These are phyloP conservation scores for Viola odorata DNA, from an alignment of 345 rosid genomes.

Conservation along the genomic window DNA sequence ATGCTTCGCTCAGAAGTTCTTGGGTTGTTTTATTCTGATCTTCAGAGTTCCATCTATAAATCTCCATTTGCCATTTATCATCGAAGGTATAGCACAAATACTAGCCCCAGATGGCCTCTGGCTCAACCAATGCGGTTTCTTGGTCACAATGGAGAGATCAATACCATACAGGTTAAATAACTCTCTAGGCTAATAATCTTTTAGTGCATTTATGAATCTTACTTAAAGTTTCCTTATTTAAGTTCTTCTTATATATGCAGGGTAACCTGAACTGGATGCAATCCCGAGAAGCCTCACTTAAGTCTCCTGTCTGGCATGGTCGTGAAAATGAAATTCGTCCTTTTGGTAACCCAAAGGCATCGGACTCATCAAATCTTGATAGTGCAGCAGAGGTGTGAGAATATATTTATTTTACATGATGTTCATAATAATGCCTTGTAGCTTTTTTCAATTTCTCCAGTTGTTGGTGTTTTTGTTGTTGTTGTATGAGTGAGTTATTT, in stretches of 20 bases:
- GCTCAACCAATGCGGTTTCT: constrained; percentile 99
- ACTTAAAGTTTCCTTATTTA: constrained; percentile 5
- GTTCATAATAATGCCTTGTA: background rate
- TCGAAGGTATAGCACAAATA: constrained; percentile 92
- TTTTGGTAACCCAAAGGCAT: constrained; percentile 86
- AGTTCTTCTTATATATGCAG: constrained; percentile 33
- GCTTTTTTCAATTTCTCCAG: constrained; percentile 2
- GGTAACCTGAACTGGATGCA: constrained; percentile 99
- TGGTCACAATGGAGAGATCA: constrained; percentile 99
- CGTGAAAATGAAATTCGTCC: constrained; percentile 97
- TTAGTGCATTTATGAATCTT: constrained; percentile 1
- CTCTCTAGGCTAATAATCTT: constrained; percentile 2
- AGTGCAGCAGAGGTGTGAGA: constrained; percentile 89
- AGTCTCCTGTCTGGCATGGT: constrained; percentile 90
- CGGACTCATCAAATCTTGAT: constrained; percentile 97
- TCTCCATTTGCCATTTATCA: constrained; percentile 97
- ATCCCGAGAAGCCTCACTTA: constrained; percentile 86
- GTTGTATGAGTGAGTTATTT: no score
- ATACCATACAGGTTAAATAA: constrained; percentile 75
- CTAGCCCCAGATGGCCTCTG: constrained; percentile 99
- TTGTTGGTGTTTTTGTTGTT: background rate
- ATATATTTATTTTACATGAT: constrained; percentile 8
- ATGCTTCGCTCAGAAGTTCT: constrained; percentile 98
- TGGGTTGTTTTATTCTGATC: constrained; percentile 78
- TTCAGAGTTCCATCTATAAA: constrained; percentile 61